A percentile compares a stretch with the other conserved stretches of the same genome.
Conservation (phyloP, 179 eudicot species). For the Camellia oleifera region DNA sequence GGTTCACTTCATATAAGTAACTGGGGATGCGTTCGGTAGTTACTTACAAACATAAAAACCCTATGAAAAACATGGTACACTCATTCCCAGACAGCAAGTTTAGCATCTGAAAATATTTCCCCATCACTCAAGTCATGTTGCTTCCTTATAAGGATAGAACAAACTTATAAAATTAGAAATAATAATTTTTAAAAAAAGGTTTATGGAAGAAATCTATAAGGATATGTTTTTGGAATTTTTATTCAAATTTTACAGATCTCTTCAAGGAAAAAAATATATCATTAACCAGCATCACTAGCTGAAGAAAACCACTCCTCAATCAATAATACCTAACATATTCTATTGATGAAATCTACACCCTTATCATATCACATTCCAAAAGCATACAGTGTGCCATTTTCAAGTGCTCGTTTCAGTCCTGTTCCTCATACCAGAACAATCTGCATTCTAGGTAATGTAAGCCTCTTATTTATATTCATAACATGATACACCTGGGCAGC, state of each 20-base stretch:
- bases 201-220: neutral
- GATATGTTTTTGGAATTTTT: neutral
- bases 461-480: no score
- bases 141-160: neutral
- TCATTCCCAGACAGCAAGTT: neutral
- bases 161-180: neutral
- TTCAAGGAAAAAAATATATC: neutral
- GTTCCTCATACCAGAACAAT: no score
- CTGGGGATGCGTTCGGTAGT: neutral
- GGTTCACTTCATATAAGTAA: no score
- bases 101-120: neutral
- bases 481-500: no score
- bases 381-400: no score
- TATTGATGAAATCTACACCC: neutral
- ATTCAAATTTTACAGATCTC: neutral
- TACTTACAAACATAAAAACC: neutral
- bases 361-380: no score
- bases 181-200: neutral
- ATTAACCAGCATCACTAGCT: no score
- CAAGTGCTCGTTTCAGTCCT: no score
- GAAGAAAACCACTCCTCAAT: no score
- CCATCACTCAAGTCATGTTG: neutral
- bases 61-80: neutral
- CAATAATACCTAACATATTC: no score
- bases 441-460: no score